These are phyloP conservation scores for Calonectria honghensis DNA, from an alignment of 2,329 filamentous ascomycete genomes.

Conservation along the genomic window DNA sequence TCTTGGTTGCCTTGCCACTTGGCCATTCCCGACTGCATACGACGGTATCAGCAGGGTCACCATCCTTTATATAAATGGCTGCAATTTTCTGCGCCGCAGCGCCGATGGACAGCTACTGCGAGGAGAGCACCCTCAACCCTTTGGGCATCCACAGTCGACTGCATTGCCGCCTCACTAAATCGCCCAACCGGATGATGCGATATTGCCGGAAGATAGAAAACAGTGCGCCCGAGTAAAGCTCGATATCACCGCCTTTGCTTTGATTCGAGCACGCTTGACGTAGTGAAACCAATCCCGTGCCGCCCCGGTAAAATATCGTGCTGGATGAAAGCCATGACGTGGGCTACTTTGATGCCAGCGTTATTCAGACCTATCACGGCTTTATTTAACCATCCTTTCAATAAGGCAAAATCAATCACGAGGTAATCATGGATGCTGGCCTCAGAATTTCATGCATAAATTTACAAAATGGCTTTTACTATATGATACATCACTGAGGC, in stretches of 20 bases:
- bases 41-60: neutral
- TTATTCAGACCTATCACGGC: neutral
- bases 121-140: neutral
- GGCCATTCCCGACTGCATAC: neutral
- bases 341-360: no score
- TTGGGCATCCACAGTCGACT: neutral
- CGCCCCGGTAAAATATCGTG: neutral
- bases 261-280: neutral
- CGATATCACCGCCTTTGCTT: neutral
- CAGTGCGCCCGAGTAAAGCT: no score
- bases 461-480: neutral
- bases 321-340: neutral
- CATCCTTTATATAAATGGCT: neutral
- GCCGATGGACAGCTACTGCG: neutral
- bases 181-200: neutral
- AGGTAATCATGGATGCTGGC: neutral
- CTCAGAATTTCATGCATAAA: neutral
- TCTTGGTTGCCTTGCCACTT: constrained; percentile 14
- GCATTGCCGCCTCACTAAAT: neutral
- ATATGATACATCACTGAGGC: constrained; percentile 9
- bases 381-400: neutral
- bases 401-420: neutral
- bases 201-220: no score
- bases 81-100: neutral
- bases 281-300: neutral